A percentile compares a stretch with the other conserved stretches of the same genome.
These are phyloP conservation scores for Pyronema omphalodes DNA, from an alignment of 495 filamentous ascomycete species.

Conservation along the genomic window DNA sequence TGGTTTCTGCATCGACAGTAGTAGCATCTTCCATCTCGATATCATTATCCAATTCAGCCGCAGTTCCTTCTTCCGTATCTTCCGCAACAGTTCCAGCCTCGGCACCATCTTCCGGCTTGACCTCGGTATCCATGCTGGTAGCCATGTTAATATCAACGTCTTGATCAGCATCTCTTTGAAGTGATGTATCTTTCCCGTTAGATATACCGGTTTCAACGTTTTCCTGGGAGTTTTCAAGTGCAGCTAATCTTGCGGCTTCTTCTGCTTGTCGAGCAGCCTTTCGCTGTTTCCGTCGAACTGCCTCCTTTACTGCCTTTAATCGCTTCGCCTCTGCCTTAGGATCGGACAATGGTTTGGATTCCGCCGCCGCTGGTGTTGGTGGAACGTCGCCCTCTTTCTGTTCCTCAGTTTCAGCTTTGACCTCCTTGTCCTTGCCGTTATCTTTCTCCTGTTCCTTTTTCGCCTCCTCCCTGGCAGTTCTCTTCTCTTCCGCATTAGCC, in stretches of 20 bases:
- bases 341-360: too few relatives aligned
- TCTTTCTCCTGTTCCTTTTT: too few relatives aligned
- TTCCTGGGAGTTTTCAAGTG: not conserved
- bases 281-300: too few relatives aligned
- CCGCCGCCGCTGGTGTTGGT: too few relatives aligned
- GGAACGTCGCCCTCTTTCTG: too few relatives aligned
- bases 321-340: too few relatives aligned
- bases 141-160: not conserved
- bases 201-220: not conserved
- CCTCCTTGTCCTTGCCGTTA: too few relatives aligned
- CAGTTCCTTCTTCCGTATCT: slow-evolving; percentile 8
- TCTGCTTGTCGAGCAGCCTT: not conserved
- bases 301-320: too few relatives aligned
- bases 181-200: not conserved
- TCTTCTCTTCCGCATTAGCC: too few relatives aligned
- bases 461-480: too few relatives aligned
- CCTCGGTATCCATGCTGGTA: too few relatives aligned
- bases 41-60: slow-evolving; percentile 5
- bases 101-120: too few relatives aligned
- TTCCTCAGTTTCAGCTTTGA: not conserved
- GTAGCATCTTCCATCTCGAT: slow-evolving; percentile 2
- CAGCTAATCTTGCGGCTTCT: not conserved
- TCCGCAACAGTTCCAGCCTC: not conserved
- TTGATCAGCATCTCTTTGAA: not conserved
- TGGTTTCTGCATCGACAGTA: not conserved